These are phyloP conservation scores for Iodosphaeria phyllophila DNA, from an alignment of 2,329 filamentous ascomycete genomes.

Conservation along the genomic window DNA sequence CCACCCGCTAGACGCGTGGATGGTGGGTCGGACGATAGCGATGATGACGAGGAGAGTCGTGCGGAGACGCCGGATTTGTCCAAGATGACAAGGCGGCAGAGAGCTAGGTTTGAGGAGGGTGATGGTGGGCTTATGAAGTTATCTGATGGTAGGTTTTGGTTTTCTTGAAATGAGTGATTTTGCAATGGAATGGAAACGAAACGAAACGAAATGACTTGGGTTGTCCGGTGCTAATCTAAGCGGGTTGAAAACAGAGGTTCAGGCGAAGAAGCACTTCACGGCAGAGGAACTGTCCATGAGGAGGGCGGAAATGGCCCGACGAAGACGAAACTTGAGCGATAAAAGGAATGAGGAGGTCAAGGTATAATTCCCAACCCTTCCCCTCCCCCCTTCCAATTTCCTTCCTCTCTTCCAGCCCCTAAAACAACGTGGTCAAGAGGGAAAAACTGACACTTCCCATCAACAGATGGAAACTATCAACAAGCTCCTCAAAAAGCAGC, in stretches of 20 bases:
- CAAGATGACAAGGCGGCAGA: constrained; percentile 42
- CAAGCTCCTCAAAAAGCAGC: constrained; percentile 72
- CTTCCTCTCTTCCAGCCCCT: background rate
- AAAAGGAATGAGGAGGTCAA: constrained; percentile 47
- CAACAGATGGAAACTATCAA: constrained; percentile 83
- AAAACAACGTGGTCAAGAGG: constrained; percentile 1
- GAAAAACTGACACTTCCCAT: no score
- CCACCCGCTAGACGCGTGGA: constrained; percentile 18
- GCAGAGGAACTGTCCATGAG: constrained; percentile 44
- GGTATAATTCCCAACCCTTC: constrained; percentile 19
- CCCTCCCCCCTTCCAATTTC: background rate
- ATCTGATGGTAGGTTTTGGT: constrained; percentile 30
- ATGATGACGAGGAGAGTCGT: constrained; percentile 23
- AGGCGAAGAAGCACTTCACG: constrained; percentile 43
- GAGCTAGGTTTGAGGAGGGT: constrained; percentile 36
- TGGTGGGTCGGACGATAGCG: constrained; percentile 23
- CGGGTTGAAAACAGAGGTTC: constrained; percentile 42
- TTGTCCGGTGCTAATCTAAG: no score
- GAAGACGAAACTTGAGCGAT: constrained; percentile 42
- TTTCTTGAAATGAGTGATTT: background rate
- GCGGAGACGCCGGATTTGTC: constrained; percentile 33
- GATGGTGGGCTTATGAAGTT: constrained; percentile 36
- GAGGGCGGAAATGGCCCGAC: constrained; percentile 41
- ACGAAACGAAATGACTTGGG: no score
- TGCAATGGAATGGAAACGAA: no score